These are phyloP conservation scores for Leccinum subgranulosum DNA, from an alignment of 768 basidiomycete genomes.

Conservation along the genomic window DNA sequence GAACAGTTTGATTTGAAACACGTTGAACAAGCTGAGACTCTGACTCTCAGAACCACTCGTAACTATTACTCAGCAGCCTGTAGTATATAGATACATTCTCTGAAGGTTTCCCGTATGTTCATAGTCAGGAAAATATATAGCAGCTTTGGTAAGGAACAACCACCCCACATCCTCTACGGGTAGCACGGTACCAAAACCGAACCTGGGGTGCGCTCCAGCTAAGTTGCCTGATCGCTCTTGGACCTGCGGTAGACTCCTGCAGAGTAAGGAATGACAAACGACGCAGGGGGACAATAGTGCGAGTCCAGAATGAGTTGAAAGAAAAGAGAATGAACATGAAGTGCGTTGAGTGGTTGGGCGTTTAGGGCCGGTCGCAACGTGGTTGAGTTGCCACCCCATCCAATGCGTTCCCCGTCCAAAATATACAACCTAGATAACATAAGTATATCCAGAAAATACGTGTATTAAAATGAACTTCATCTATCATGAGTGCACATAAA, in stretches of 20 bases:
- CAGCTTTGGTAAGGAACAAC: constrained; percentile 34
- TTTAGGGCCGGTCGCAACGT: constrained; percentile 22
- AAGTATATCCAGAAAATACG: constrained; percentile 17
- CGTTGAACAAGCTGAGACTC: not conserved
- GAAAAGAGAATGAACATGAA: not conserved
- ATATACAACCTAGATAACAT: not conserved
- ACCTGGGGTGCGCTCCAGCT: constrained; percentile 28
- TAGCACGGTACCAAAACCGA: not conserved
- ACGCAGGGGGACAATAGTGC: constrained; percentile 38
- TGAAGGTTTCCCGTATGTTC: not conserved
- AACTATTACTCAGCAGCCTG: not conserved
- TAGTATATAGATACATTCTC: not conserved
- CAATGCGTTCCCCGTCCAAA: not conserved
- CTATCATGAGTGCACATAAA: constrained; percentile 1
- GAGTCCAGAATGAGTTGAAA: constrained; percentile 32
- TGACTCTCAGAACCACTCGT: not conserved
- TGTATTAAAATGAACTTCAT: constrained; percentile 21
- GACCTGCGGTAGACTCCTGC: constrained; percentile 38
- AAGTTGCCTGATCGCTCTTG: constrained; percentile 27
- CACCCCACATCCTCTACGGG: constrained; percentile 16
- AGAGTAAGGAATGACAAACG: constrained; percentile 1
- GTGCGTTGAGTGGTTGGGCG: not conserved
- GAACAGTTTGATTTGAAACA: not conserved
- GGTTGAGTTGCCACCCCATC: not conserved
- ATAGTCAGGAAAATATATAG: constrained; percentile 14